Percentiles rank a stretch among this genome's conserved stretches.
phyloP scores from a whole-genome alignment of 1,284 basidiomycete genomes.

The Calocybe gambosa region DNA sequence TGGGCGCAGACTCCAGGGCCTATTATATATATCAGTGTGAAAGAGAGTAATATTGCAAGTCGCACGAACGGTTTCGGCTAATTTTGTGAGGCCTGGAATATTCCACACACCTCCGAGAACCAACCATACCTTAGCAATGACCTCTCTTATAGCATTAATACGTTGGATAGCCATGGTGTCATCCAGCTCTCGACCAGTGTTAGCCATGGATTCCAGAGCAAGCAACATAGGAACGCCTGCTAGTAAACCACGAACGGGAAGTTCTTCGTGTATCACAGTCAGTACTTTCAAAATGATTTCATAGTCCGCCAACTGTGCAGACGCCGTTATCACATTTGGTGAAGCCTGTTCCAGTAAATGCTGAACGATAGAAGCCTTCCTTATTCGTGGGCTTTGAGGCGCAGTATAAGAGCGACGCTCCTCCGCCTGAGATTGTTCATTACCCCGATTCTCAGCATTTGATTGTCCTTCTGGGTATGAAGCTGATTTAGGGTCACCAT shows the following conservation, averaged over 20 bases:
- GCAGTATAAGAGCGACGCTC: slow-evolving; percentile 44
- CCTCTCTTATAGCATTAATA: slow-evolving; percentile 54
- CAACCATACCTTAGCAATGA: slow-evolving; percentile 62
- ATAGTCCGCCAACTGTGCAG: slow-evolving; percentile 72
- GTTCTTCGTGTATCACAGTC: slow-evolving; percentile 57
- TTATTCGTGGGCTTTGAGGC: slow-evolving; percentile 37
- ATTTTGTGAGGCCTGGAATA: slow-evolving; percentile 42
- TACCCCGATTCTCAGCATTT: slow-evolving; percentile 14
- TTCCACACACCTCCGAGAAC: slow-evolving; percentile 72
- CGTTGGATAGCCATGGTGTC: slow-evolving; percentile 40
- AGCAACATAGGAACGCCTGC: slow-evolving; percentile 84
- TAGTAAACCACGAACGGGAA: slow-evolving; percentile 70
- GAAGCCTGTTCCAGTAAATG: slow-evolving; percentile 46
- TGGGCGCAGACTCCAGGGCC: slow-evolving; percentile 30
- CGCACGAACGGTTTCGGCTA: slow-evolving; percentile 50
- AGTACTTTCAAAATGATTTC: slow-evolving; percentile 69
- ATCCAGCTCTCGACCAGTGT: slow-evolving; percentile 34
- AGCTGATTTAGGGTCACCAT: slow-evolving; percentile 28
- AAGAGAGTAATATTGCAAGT: not conserved
- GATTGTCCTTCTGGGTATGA: slow-evolving; percentile 24
- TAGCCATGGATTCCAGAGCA: slow-evolving; percentile 56
- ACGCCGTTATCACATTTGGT: slow-evolving; percentile 34
- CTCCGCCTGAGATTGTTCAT: slow-evolving; percentile 24
- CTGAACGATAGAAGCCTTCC: slow-evolving; percentile 50
- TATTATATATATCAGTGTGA: slow-evolving; percentile 13